Conservation (phyloP, 768 basidiomycete genomes). For the Russula lepida region DNA sequence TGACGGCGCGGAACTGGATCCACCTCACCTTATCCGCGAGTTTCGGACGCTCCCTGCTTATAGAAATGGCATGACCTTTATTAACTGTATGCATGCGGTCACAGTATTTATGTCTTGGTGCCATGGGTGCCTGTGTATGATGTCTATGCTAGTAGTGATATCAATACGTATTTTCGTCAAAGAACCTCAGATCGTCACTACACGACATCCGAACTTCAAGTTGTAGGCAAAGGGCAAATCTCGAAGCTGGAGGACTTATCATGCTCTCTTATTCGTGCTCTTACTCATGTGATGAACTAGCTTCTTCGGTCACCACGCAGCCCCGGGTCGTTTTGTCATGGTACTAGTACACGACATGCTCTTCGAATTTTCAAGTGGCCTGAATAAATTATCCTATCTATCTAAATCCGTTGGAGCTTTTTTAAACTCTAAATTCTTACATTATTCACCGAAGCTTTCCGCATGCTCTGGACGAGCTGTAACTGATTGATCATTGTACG, state of each 20-base stretch:
- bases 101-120: background rate
- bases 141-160: background rate
- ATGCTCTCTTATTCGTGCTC: no score
- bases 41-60: background rate
- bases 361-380: no score
- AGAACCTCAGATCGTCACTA: no score
- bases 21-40: background rate
- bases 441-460: background rate
- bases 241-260: no score
- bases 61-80: background rate
- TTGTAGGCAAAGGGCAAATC: no score
- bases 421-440: background rate
- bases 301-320: no score
- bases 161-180: background rate
- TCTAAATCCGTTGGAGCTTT: no score
- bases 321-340: no score
- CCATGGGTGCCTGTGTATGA: background rate
- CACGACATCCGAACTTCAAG: no score
- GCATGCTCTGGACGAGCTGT: background rate
- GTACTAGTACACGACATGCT: no score
- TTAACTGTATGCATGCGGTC: background rate
- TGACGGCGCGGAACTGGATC: background rate
- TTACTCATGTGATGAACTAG: no score
- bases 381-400: background rate
- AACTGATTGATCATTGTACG: background rate